Conservation (phyloP, 805 yeast species). For the Candida chilensis region DNA sequence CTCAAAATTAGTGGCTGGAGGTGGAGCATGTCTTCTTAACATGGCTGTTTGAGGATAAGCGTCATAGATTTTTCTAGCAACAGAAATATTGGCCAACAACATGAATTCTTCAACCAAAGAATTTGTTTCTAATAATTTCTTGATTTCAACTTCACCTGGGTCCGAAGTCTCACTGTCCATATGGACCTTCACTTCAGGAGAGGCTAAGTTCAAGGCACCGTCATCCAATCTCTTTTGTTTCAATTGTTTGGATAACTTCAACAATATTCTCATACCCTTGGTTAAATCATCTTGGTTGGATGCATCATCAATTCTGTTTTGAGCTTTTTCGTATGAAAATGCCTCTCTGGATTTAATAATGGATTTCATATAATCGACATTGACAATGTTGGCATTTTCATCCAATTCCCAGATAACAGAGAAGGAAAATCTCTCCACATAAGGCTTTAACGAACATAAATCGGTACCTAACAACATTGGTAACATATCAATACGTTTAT, state of each 20-base stretch:
- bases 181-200: slow-evolving; percentile 96
- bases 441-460: slow-evolving; percentile 88
- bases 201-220: slow-evolving; percentile 94
- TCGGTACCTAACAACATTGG: slow-evolving; percentile 94
- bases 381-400: slow-evolving; percentile 73
- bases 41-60: slow-evolving; percentile 97
- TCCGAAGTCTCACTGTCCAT: slow-evolving; percentile 97
- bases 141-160: slow-evolving; percentile 91
- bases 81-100: slow-evolving; percentile 95
- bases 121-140: slow-evolving; percentile 80
- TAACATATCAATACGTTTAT: slow-evolving; percentile 97
- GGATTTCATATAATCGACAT: slow-evolving; percentile 74
- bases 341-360: slow-evolving; percentile 89
- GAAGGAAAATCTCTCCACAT: slow-evolving; percentile 93
- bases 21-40: slow-evolving; percentile 97
- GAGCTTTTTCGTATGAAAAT: slow-evolving; percentile 91
- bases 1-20: slow-evolving; percentile 92
- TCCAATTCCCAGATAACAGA: slow-evolving; percentile 95
- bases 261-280: slow-evolving; percentile 75
- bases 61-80: slow-evolving; percentile 85
- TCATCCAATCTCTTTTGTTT: slow-evolving; percentile 83
- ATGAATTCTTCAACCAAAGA: slow-evolving; percentile 97
- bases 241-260: slow-evolving; percentile 72
- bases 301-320: slow-evolving; percentile 76
- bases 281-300: slow-evolving; percentile 77